Evolutionary conservation across 2,329 filamentous ascomycete genomes (phyloP), one percentile per base, ranked within the genome.

Genomic region (Grosmannia penicillata): DNA sequence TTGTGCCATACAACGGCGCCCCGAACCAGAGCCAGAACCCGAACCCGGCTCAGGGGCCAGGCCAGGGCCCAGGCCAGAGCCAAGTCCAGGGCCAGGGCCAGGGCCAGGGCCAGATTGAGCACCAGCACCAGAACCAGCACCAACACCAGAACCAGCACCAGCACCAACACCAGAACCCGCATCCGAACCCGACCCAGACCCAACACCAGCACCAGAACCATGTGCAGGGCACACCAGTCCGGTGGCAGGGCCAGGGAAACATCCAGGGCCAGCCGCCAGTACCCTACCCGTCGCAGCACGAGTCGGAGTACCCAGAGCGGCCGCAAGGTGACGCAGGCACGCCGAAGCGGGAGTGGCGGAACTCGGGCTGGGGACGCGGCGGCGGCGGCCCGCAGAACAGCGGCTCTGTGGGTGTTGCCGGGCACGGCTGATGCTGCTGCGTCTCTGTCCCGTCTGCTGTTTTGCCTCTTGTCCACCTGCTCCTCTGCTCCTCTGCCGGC

Each of bases 261-360:
- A 63, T 29, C 61, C 65, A 21, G 55, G 53, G 18, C 61, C 62
- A n/a, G n/a, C n/a, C n/a, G n/a, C n/a, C n/a, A n/a, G n/a, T 59
- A 19, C 64, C 62, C 3, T 66, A 68, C 24, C 44, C 52, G 53
- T 23, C 43, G 5, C 28, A 39, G 33, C 56, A 56, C 38, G 61
- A 66, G 25, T 62, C 62, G 40, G 65, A 66, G 44, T 58, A 58
- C 34, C 56, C 59, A 2, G 64, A 66, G 41, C 57, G 54, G 40
- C 58, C 58, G 36, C 49, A 61, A 43, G 55, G 50, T 27, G 49
- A 56, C 25, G 60, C 64, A 34, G 58, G 60, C 33, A 27, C 52
- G 33, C 64, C 65, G 43, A 64, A 64, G 33, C 61, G 65, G 39
- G 68, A 74, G 43, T 75, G 70, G 68, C 64, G 71, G 25, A 72